phyloP scores from a whole-genome alignment of 2,329 filamentous ascomycete genomes.

The Fusarium lyarnte region DNA sequence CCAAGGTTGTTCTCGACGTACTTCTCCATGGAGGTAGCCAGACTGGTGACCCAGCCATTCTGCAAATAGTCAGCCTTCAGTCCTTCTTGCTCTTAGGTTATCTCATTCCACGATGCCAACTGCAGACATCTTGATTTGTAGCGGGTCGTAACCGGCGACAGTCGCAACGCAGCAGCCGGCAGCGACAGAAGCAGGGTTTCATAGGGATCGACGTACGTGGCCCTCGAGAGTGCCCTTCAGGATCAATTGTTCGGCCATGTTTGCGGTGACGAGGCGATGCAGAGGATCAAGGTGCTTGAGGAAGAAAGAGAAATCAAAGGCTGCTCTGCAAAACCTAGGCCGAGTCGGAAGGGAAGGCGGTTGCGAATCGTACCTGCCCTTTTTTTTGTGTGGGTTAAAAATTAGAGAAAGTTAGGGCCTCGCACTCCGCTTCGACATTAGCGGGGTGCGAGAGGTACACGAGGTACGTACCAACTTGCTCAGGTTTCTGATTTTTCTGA shows the following conservation, averaged over 20 bases:
- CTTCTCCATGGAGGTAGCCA: constrained; percentile 99
- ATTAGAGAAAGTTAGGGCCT: constrained; percentile 56
- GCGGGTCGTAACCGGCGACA: constrained; percentile 26
- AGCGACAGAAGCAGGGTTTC: constrained; percentile 23
- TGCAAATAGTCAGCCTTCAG: constrained; percentile 49
- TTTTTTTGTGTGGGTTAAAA: constrained; percentile 63
- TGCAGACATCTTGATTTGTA: constrained; percentile 17
- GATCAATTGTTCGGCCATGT: constrained; percentile 93
- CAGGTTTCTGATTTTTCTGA: neutral
- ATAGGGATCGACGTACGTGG: constrained; percentile 72
- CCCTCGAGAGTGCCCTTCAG: constrained; percentile 97
- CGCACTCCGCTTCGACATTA: constrained; percentile 34
- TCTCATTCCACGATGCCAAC: constrained; percentile 19
- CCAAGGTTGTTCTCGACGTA: constrained; percentile 58
- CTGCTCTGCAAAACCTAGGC: constrained; percentile 46
- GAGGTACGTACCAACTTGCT: constrained; percentile 3
- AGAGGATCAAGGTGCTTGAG: constrained; percentile 49
- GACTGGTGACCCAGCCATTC: constrained; percentile 98
- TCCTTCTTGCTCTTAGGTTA: constrained; percentile 4
- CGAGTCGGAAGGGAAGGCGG: constrained; percentile 43
- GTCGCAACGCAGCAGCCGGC: constrained; percentile 31
- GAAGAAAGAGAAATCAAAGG: constrained; percentile 48
- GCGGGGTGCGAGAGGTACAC: neutral
- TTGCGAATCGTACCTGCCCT: constrained; percentile 49
- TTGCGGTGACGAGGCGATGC: constrained; percentile 57